Base-by-base conservation (phyloP, 176 grass and related monocot genomes). In the Raddia distichophylla region DNA sequence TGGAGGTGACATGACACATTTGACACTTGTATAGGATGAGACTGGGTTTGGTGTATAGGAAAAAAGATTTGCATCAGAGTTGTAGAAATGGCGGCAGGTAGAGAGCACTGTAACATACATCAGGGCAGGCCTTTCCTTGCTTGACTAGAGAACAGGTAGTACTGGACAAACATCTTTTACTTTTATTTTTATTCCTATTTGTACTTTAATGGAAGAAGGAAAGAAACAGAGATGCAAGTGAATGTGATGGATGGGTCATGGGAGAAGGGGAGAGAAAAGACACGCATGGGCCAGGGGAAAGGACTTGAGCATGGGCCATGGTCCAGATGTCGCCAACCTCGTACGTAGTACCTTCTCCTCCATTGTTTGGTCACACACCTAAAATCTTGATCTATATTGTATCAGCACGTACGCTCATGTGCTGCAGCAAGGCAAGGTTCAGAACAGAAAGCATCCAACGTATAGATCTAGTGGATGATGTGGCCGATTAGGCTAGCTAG, bases 71-170 rank as follows among this genome's bases (percentile, higher is more conserved):
- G 27, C 27, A 27, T 27, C 27, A 27, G 27, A 27, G 27, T 27
- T 27, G 27, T 27, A 27, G 27, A 27, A 27, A 27, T 52, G 80
- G 71, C 15, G 66, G 66, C 47, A 46, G 22, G 49, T 48, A 74
- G 3, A 48, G 3, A 48, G 13, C 2, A 69, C 78, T 86, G 84
- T 80, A 22, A 7, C 15, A 19, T 60, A 43, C 77, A 58, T 40
- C 60, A 66, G 76, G 69, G 45, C 45, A 20, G 64, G 33, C 6
- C 16, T 37, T 56, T 32, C 35, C 75, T 73, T 57, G 57, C 67
- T 78, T 72, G 49, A 80, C 68, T 37, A 37, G 16, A 57, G 59
- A 73, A 62, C 44, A 22, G 47, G 42, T 71, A 9, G 54, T 47
- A 58, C 48, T 69, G 10, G 8, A 19, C 18, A 14, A 19, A 47